These are phyloP conservation scores for Paecilomyces formosus DNA, from an alignment of 2,329 filamentous ascomycete species.

Conservation along the genomic window DNA sequence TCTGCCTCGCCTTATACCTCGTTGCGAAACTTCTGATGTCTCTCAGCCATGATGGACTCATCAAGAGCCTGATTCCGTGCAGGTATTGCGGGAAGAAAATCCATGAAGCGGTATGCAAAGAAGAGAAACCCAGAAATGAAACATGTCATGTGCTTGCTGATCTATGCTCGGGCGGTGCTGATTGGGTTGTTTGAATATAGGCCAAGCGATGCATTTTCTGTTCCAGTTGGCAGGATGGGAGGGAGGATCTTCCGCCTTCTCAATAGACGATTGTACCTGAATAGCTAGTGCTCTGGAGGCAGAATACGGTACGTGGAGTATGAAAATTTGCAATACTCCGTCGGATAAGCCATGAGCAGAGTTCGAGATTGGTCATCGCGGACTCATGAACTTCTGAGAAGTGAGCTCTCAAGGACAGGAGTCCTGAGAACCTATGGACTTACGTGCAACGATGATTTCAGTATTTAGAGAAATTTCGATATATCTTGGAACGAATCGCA, in stretches of 20 bases:
- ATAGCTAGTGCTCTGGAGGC: background rate
- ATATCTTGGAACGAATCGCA: too few relatives aligned
- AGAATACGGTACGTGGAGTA: background rate
- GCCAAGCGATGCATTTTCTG: background rate
- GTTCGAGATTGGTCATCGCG: background rate
- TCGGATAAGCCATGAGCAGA: background rate
- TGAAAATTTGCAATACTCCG: background rate
- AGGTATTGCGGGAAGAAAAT: slow-evolving; percentile 7
- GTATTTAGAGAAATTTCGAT: too few relatives aligned
- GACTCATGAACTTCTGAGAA: too few relatives aligned
- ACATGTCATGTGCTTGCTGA: background rate
- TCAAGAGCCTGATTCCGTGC: slow-evolving; percentile 6
- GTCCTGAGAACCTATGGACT: too few relatives aligned
- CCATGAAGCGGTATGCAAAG: slow-evolving; percentile 1
- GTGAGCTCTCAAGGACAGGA: too few relatives aligned
- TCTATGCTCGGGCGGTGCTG: background rate
- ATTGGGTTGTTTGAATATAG: background rate
- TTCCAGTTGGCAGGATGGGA: slow-evolving; percentile 7
- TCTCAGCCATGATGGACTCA: slow-evolving; percentile 5
- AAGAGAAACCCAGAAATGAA: too few relatives aligned
- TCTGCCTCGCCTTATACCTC: slow-evolving; percentile 4
- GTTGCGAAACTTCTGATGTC: slow-evolving; percentile 4
- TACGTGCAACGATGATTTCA: too few relatives aligned
- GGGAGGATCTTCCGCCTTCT: slow-evolving; percentile 51
- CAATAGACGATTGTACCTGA: background rate